These are phyloP conservation scores for Ilex paraguariensis DNA, from an alignment of 305 asterid species.

Conservation along the genomic window DNA sequence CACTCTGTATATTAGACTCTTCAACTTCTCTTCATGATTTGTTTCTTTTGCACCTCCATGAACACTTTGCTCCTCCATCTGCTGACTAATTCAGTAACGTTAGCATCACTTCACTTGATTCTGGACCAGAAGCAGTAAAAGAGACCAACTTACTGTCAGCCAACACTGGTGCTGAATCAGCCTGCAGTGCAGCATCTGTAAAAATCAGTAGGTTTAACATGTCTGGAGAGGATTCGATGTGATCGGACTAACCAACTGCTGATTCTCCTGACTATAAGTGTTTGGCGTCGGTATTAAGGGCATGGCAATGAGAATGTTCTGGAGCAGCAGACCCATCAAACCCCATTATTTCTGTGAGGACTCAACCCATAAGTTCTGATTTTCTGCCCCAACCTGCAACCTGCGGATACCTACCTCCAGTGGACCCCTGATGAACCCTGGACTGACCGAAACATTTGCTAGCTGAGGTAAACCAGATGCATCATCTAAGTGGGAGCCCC, in stretches of 20 bases:
- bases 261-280: conserved; percentile 35
- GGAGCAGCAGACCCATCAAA: conserved; percentile 47
- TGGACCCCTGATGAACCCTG: conserved; percentile 46
- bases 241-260: conserved; percentile 31
- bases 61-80: conserved; percentile 16
- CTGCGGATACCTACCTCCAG: conserved; percentile 56
- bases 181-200: conserved; percentile 19
- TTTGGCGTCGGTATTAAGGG: conserved; percentile 33
- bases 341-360: conserved; percentile 47
- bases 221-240: conserved; percentile 28
- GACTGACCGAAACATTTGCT: conserved; percentile 52
- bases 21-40: conserved; percentile 22
- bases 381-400: conserved; percentile 48
- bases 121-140: conserved; percentile 26
- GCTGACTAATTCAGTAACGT: conserved; percentile 21
- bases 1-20: conserved; percentile 25
- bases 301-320: conserved; percentile 43
- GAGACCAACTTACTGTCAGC: conserved; percentile 27
- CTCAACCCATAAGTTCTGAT: conserved; percentile 58
- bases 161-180: conserved; percentile 27
- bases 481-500: conserved; percentile 54
- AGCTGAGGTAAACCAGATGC: conserved; percentile 47
- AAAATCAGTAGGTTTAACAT: conserved; percentile 22
- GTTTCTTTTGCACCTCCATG: conserved; percentile 30
- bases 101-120: conserved; percentile 21